Percentiles rank a stretch among this genome's conserved stretches.
Conservation (phyloP, 2,329 filamentous ascomycete species). For the Claviceps sp. region DNA sequence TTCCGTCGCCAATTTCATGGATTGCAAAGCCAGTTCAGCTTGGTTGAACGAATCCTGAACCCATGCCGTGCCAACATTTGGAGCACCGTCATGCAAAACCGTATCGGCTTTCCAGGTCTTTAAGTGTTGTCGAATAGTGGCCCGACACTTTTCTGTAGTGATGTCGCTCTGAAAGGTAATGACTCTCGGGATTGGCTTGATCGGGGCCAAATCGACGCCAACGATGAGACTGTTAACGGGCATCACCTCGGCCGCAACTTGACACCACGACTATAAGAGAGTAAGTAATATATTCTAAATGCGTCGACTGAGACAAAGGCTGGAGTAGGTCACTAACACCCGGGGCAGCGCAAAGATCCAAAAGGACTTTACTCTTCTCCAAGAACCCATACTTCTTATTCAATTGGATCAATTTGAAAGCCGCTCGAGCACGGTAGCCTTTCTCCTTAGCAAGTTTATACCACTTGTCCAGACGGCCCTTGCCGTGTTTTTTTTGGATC, state of each 20-base stretch:
- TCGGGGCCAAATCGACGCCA: conserved; percentile 86
- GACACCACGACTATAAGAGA: conserved; percentile 67
- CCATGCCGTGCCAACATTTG: conserved; percentile 97
- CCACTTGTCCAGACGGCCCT: conserved; percentile 97
- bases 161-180: conserved; percentile 98
- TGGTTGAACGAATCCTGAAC: conserved; percentile 97
- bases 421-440: conserved; percentile 86
- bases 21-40: conserved; percentile 80
- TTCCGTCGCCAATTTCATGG: conserved; percentile 86
- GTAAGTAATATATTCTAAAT: not conserved
- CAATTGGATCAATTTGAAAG: conserved; percentile 94
- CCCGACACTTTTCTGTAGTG: conserved; percentile 88
- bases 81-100: conserved; percentile 91
- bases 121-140: conserved; percentile 75
- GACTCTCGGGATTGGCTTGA: conserved; percentile 86
- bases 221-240: conserved; percentile 79
- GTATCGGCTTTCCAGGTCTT: conserved; percentile 96
- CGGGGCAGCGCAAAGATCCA: conserved; percentile 95
- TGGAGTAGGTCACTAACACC: conserved; percentile 45
- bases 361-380: conserved; percentile 86
- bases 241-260: conserved; percentile 94
- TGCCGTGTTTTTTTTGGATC: conserved; percentile 97
- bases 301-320: not conserved
- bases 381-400: conserved; percentile 99
- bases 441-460: conserved; percentile 98